Base-by-base conservation (phyloP, 2,329 filamentous ascomycete genomes). In the Fusarium mangiferae region DNA sequence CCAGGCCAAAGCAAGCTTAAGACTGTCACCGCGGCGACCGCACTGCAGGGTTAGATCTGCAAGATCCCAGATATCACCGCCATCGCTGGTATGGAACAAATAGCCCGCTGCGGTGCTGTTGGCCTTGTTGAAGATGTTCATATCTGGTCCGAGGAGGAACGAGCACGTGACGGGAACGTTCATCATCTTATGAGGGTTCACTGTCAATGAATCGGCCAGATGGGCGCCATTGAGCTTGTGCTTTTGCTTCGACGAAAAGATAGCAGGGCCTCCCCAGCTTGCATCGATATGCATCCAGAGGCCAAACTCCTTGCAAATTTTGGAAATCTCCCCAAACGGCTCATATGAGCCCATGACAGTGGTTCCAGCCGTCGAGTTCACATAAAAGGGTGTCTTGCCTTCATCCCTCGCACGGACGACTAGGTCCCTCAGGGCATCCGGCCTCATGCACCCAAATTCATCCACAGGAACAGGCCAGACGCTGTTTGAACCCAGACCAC, bases 101-200 rank as follows among this genome's bases (percentile, higher is more conserved):
- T 98, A 98, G 9, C 93, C 94, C 0, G 96, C 96, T 0, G 92
- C 92, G 6, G 98, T 88, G 6, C 93, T 97, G 83, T 98, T 98
- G 18, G 95, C 95, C 52, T 84, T 85, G 81, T 96, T 93, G 81
- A 98, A 97, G 30, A 92, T 84, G 63, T 87, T 86, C 79, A 97
- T 83, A 80, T 98, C 95, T 5, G 89, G 88, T 0, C 90, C 92
- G 18, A 99, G 88, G 9, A 99, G 88, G 84, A 97, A 98, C 1
- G 93, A 95, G 84, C 95, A 98, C 0, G 95, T 98, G 45, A 97
- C 85, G 0, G 96, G 96, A 6, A 94, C 93, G 66, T 94, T 94
- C 80, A 98, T 89, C 96, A 98, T 98, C 85, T 98, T 98, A 85
- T 99, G 96, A 65, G 96, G 95, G 82, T 97, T 98, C 62, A 98